These are phyloP conservation scores for Polytrichum commune DNA, from an alignment of 225 moss, liverwort and hornwort species.

Conservation along the genomic window DNA sequence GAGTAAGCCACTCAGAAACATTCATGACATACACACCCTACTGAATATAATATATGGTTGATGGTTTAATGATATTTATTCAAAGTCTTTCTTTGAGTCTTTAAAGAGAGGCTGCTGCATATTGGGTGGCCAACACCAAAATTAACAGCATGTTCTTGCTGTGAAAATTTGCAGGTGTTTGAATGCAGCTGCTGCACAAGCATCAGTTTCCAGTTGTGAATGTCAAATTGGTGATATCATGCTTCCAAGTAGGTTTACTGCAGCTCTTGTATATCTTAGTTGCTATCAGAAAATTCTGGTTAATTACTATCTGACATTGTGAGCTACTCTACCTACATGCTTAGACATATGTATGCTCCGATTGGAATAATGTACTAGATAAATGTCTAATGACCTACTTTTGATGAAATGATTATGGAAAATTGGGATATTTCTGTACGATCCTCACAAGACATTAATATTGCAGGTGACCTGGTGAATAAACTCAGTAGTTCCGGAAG, in stretches of 20 bases:
- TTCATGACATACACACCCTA: background rate
- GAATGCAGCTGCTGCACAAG: conserved; percentile 32
- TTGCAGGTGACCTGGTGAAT: conserved; percentile 36
- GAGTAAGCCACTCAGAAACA: conserved; percentile 20
- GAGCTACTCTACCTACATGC: too few species aligned
- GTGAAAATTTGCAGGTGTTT: conserved; percentile 34
- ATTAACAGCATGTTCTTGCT: conserved; percentile 2
- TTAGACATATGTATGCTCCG: too few species aligned
- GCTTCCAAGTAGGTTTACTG: conserved; percentile 28
- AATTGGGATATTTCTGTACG: conserved; percentile 6
- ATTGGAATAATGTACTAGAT: too few species aligned
- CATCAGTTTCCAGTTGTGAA: conserved; percentile 27
- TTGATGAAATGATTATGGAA: too few species aligned
- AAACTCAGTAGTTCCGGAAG: conserved; percentile 17
- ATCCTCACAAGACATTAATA: too few species aligned
- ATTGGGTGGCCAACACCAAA: too few species aligned
- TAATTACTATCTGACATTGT: too few species aligned
- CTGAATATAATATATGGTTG: too few species aligned
- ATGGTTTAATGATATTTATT: too few species aligned
- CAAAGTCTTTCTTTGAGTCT: too few species aligned
- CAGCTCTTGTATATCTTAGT: background rate
- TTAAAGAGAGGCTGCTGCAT: too few species aligned
- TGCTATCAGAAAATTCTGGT: background rate
- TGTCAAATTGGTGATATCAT: conserved; percentile 27
- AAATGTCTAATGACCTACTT: too few species aligned